phyloP scores from a whole-genome alignment of 805 yeast species.

The Kuraishia piskuri region DNA sequence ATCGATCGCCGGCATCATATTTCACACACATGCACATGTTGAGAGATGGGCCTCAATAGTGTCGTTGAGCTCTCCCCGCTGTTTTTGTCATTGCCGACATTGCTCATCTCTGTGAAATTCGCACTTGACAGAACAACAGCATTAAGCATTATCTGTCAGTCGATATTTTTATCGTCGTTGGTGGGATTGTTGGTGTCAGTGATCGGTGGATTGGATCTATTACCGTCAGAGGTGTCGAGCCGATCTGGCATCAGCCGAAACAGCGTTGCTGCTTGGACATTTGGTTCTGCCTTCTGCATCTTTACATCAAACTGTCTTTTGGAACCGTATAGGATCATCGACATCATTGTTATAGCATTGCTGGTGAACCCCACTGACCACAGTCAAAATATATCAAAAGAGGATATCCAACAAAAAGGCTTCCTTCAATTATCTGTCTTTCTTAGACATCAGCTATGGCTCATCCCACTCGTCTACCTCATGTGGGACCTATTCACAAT shows the following conservation, averaged over 20 bases:
- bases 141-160: constrained; percentile 9
- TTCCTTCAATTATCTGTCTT: constrained; percentile 3
- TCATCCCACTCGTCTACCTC: constrained; percentile 2
- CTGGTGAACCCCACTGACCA: neutral
- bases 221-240: neutral
- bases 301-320: constrained; percentile 1
- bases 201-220: constrained; percentile 1
- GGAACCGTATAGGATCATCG: neutral
- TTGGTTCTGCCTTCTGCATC: neutral
- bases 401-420: neutral
- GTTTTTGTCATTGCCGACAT: constrained; percentile 23
- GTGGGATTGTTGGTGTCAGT: constrained; percentile 4
- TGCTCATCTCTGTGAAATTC: constrained; percentile 21
- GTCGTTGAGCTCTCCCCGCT: constrained; percentile 22
- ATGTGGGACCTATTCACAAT: neutral
- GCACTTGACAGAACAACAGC: constrained; percentile 9
- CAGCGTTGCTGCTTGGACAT: neutral
- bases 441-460: constrained; percentile 10
- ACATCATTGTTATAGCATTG: neutral
- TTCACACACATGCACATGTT: neutral
- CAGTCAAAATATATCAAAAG: neutral
- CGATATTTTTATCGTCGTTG: constrained; percentile 17
- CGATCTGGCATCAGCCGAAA: neutral
- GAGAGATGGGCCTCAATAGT: neutral
- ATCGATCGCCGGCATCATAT: neutral